Evolutionary conservation across 2,329 filamentous ascomycete genomes (phyloP).

Genomic region (Xylaria hypoxylon): DNA sequence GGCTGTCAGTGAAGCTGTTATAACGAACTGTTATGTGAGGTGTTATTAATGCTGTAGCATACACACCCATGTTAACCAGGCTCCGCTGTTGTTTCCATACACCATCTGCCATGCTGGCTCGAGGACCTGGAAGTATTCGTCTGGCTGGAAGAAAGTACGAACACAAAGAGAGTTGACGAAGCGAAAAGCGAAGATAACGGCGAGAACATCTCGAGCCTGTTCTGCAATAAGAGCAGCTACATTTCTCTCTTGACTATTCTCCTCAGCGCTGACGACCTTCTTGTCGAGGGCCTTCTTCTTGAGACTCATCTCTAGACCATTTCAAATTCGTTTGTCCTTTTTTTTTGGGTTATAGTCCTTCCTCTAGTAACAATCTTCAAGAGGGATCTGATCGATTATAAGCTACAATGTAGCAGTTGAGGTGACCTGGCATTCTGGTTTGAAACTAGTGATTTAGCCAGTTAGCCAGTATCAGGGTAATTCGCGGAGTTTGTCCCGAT

Average conservation of each 20-base stretch:
- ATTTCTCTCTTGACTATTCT: constrained; percentile 40
- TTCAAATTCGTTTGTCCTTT: constrained; percentile 5
- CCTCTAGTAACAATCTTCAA: neutral
- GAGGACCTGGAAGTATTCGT: constrained; percentile 96
- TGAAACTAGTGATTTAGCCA: constrained; percentile 38
- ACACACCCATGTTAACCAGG: constrained; percentile 96
- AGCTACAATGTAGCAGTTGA: constrained; percentile 34
- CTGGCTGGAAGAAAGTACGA: constrained; percentile 95
- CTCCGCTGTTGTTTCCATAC: constrained; percentile 80
- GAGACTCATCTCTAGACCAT: constrained; percentile 37
- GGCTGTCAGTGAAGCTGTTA: constrained; percentile 31
- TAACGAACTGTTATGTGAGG: neutral
- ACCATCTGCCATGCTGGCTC: constrained; percentile 93
- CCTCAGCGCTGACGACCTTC: constrained; percentile 26
- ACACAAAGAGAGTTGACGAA: constrained; percentile 82
- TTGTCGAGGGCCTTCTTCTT: constrained; percentile 27
- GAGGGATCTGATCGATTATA: constrained; percentile 13
- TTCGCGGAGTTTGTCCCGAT: constrained; percentile 47
- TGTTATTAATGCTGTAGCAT: constrained; percentile 8
- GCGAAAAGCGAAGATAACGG: constrained; percentile 73
- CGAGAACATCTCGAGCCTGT: constrained; percentile 53
- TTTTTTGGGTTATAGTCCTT: neutral
- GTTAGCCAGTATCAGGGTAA: constrained; percentile 41
- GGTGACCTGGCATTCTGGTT: constrained; percentile 45
- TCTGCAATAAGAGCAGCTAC: constrained; percentile 47